Conservation (phyloP, 1,284 basidiomycete species). For the Boletus smithii region DNA sequence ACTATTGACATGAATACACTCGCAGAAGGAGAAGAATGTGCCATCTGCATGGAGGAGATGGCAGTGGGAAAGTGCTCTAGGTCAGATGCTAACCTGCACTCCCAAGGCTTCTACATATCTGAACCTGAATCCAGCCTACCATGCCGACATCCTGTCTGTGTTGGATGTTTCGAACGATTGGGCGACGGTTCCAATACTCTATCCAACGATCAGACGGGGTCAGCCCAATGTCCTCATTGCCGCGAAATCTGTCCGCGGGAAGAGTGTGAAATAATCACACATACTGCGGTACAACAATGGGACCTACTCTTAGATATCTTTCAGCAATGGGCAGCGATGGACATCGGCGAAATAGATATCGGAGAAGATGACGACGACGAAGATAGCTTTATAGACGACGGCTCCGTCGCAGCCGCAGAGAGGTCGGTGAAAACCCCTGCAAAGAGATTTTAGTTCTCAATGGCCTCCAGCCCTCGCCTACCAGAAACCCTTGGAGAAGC, state of each 20-base stretch:
- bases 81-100: constrained; percentile 21
- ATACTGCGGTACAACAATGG: constrained; percentile 48
- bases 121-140: constrained; percentile 7
- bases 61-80: constrained; percentile 36
- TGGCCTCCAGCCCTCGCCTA: constrained; percentile 3
- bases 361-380: constrained; percentile 8
- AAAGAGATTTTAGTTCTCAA: constrained; percentile 9
- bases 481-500: constrained; percentile 2
- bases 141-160: constrained; percentile 20
- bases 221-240: constrained; percentile 43
- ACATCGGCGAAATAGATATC: constrained; percentile 27
- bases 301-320: constrained; percentile 46
- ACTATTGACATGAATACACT: constrained; percentile 41
- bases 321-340: constrained; percentile 39
- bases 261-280: constrained; percentile 40
- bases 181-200: background rate
- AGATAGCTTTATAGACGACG: constrained; percentile 5
- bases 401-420: background rate
- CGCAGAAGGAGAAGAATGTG: constrained; percentile 44
- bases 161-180: constrained; percentile 15
- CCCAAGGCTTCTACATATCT: background rate
- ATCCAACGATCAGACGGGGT: background rate
- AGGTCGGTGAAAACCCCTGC: constrained; percentile 8
- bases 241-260: constrained; percentile 33
- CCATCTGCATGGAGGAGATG: constrained; percentile 42